Evolutionary conservation across 306 rosid genomes (phyloP).

Genomic region (Ormosia emarginata): DNA sequence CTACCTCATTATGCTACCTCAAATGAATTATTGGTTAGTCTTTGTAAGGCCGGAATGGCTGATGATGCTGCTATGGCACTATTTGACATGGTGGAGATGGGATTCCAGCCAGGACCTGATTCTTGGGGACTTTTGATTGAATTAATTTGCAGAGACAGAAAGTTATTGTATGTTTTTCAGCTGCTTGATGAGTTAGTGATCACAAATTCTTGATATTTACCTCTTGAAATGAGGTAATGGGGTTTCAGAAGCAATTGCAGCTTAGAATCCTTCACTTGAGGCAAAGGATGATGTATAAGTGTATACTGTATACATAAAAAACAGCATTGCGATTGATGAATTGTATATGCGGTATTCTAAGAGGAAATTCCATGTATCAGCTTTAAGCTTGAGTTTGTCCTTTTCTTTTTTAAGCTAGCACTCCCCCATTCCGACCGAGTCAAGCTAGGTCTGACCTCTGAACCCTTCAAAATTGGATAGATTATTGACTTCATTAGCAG

Average conservation of each 20-base stretch:
- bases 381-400: neutral
- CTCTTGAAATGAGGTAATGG: neutral
- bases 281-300: neutral
- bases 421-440: neutral
- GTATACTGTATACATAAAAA: neutral
- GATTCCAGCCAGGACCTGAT: slow-evolving; percentile 63
- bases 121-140: slow-evolving; percentile 70
- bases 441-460: neutral
- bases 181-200: slow-evolving; percentile 60
- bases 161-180: slow-evolving; percentile 55
- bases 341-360: neutral
- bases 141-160: slow-evolving; percentile 65
- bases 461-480: neutral
- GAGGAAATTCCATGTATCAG: neutral
- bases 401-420: neutral
- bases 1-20: slow-evolving; percentile 83
- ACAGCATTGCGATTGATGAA: neutral
- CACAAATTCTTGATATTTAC: slow-evolving; percentile 17
- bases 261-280: neutral
- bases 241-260: slow-evolving; percentile 1
- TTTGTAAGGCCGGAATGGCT: slow-evolving; percentile 68
- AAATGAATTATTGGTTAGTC: slow-evolving; percentile 62
- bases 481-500: neutral
- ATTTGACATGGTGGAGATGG: slow-evolving; percentile 60
- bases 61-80: slow-evolving; percentile 57